These are phyloP conservation scores for Cyberlindnera bimundalis DNA, from an alignment of 805 yeast genomes.

Conservation along the genomic window DNA sequence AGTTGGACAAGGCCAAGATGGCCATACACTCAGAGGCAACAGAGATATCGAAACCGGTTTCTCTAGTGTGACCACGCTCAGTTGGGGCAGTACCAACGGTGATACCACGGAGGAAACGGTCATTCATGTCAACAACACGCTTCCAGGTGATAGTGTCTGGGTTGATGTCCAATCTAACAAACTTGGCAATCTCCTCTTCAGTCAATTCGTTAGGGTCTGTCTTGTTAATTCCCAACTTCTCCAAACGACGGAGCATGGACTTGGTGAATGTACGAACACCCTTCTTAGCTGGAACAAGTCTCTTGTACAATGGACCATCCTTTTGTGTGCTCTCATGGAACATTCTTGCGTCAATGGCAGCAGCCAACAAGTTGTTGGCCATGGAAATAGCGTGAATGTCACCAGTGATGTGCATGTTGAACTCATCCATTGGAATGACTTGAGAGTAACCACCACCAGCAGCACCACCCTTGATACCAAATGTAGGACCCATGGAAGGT, in stretches of 20 bases:
- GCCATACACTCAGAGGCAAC: slow-evolving; percentile 90
- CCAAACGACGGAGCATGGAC: slow-evolving; percentile 64
- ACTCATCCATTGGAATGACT: slow-evolving; percentile 86
- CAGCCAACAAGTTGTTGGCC: slow-evolving; percentile 78
- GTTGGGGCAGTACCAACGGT: slow-evolving; percentile 81
- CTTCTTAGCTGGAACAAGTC: slow-evolving; percentile 72
- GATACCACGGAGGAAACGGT: slow-evolving; percentile 72
- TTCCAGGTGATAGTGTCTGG: slow-evolving; percentile 79
- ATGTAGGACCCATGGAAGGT: slow-evolving; percentile 90
- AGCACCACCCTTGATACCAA: slow-evolving; percentile 88
- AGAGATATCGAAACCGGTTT: slow-evolving; percentile 79
- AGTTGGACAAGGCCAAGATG: slow-evolving; percentile 68
- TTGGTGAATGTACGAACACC: slow-evolving; percentile 65
- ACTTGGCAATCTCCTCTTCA: slow-evolving; percentile 57
- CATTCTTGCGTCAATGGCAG: slow-evolving; percentile 83
- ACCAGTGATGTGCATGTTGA: slow-evolving; percentile 82
- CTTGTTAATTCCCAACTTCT: slow-evolving; percentile 67
- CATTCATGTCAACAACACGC: slow-evolving; percentile 83
- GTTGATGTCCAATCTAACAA: slow-evolving; percentile 70
- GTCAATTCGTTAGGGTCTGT: slow-evolving; percentile 72
- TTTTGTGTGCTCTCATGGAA: slow-evolving; percentile 78
- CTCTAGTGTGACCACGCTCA: slow-evolving; percentile 62
- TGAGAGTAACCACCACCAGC: slow-evolving; percentile 90
- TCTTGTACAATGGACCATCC: slow-evolving; percentile 65
- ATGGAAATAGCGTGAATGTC: slow-evolving; percentile 82